Percentiles rank a stretch among this genome's conserved stretches.
phyloP scores from a whole-genome alignment of 2,329 filamentous ascomycete species.

The Grosmannia penicillata region DNA sequence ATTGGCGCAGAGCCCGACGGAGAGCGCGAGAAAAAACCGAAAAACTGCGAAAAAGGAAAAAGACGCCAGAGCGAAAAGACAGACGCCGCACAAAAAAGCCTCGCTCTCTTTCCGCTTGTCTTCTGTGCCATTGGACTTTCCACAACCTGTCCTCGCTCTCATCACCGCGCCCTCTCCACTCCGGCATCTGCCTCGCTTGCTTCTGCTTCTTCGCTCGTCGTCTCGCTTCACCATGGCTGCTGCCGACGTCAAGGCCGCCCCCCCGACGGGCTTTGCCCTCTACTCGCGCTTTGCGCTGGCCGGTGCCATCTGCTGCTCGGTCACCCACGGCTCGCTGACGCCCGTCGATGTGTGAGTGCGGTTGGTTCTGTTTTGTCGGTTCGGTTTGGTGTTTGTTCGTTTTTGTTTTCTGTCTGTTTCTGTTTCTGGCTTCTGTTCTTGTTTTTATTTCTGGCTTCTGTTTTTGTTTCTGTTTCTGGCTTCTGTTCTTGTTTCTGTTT shows the following conservation, averaged over 20 bases:
- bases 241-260: conserved; percentile 26
- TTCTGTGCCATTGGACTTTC: too few relatives aligned
- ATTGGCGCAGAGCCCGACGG: background rate
- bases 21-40: background rate
- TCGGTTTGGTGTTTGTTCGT: too few relatives aligned
- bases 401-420: background rate
- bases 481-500: background rate
- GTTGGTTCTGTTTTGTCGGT: background rate
- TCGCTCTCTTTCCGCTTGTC: conserved; percentile 6
- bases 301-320: conserved; percentile 92
- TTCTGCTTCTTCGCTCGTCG: conserved; percentile 6
- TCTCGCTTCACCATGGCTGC: conserved; percentile 28
- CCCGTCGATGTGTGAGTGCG: conserved; percentile 95
- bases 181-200: conserved; percentile 13
- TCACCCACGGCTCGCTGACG: conserved; percentile 93
- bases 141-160: too few relatives aligned
- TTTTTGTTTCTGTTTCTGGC: background rate
- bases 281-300: conserved; percentile 96
- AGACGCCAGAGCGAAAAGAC: too few relatives aligned
- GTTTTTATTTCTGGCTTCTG: background rate
- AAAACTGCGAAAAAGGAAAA: too few relatives aligned
- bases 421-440: background rate
- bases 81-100: background rate
- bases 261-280: conserved; percentile 43
- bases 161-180: conserved; percentile 12